Base-by-base conservation (phyloP, 768 basidiomycete species). In the Mycena kentingensis region DNA sequence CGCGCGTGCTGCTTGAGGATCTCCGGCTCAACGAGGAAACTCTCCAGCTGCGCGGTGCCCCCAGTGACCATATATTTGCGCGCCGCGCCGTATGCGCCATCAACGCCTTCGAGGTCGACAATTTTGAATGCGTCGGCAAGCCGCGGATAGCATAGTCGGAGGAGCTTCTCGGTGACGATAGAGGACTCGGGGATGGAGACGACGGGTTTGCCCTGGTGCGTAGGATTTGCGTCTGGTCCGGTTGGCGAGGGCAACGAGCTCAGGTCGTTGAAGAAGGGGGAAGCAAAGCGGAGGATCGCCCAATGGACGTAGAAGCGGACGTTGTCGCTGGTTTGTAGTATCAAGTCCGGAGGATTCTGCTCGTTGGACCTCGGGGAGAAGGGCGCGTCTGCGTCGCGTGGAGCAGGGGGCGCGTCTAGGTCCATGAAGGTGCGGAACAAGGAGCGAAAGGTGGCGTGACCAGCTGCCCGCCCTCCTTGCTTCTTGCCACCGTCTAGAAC, bases 261-360 rank as follows among this genome's bases (percentile, higher is more conserved):
- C 54, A 59, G 51, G 24, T 59, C 18, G 18, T 31, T 43, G 53
- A 59, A 59, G 13, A 80, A 65, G 4, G 69, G 60, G n/a, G 80
- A 81, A 1, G 71, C 74, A 11, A 73, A 50, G 18, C 72, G 66
- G 5, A 80, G 66, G 52, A 79, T 65, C 24, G 67, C 54, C 46
- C 73, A 73, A 65, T 77, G 73, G 44, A 76, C 74, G 43, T 67
- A 66, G 61, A 77, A 78, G 16, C 54, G 55, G 49, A 60, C 55
- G 24, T 32, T 21, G 22, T 80, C 78, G 21, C 67, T 71, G 18
- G 75, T 69, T 13, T 71, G 69, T 24, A 80, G 55, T 36, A 75
- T 69, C 27, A 78, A 55, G 46, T 78, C 77, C 25, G 75, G 70
- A 22, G 60, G 49, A 50, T 69, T 63, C 39, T 72, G 48, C n/a